Evolutionary conservation across 345 rosid species (phyloP), one percentile per base, ranked within the genome.

Genomic region (Ceriops zippeliana): DNA sequence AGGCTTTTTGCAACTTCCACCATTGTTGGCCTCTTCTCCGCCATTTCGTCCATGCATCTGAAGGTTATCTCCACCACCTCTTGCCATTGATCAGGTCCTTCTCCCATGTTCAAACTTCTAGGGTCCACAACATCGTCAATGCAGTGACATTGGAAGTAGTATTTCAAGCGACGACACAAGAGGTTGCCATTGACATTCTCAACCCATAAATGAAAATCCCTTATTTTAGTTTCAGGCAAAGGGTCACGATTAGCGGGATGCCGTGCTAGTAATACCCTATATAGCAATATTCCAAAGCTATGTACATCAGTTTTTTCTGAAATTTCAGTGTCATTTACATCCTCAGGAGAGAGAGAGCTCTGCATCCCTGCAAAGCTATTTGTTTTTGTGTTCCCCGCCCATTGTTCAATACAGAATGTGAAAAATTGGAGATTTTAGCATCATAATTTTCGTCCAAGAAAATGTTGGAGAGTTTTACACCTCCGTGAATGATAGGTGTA

Each of bases 231-330:
- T 7, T 1, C 20, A 1, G 24, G 0, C 5, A 27, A 6, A 2
- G 35, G 9, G 7, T 5, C 3, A n/a, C 21, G 7, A 4, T 7
- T 2, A 15, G 0, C 5, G 0, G 58, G 51, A 0, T 1, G 2
- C 7, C 32, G 8, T 22, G 53, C 53, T 17, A 52, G 63, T 3
- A 70, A 27, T 9, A 63, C 5, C 19, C 8, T 27, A 19, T 62
- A 17, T 4, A 71, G 24, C 7, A 37, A 2, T 21, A 38, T 32
- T 26, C 74, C 68, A 19, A 63, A 54, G 9, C 68, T 56, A 51
- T 63, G 63, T 1, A 71, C 68, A 53, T 71, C 68, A 26, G n/a
- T 34, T 35, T 71, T 71, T 8, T 71, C 74, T 5, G 52, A 52
- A 34, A 54, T 27, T 17, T 20, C 28, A 53, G 17, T 3, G 15